phyloP scores from a whole-genome alignment of 2,329 filamentous ascomycete genomes.

The Fusarium agapanthi region DNA sequence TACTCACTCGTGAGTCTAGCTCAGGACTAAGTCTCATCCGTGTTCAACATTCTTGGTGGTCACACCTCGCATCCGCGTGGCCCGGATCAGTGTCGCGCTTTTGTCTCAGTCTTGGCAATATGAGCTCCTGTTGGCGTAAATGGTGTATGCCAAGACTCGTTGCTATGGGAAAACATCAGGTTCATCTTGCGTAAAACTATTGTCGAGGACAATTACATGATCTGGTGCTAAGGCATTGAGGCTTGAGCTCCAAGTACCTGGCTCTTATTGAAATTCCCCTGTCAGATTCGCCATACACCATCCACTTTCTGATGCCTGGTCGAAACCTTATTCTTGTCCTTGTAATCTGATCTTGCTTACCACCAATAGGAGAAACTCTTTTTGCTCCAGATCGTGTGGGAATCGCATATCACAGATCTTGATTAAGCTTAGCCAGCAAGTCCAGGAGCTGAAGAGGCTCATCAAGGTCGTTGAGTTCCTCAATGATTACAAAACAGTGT shows the following conservation, averaged over 20 bases:
- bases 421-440: too few relatives aligned
- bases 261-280: not conserved
- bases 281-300: not conserved
- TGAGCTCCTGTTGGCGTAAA: not conserved
- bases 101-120: not conserved
- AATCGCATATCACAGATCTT: not conserved
- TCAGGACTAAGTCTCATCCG: not conserved
- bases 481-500: too few relatives aligned
- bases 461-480: too few relatives aligned
- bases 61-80: not conserved
- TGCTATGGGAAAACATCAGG: not conserved
- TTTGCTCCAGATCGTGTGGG: not conserved
- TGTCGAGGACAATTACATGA: not conserved
- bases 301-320: not conserved
- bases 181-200: not conserved
- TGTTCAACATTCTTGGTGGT: not conserved
- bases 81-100: not conserved
- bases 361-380: not conserved
- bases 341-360: not conserved
- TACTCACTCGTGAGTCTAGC: not conserved
- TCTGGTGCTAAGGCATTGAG: not conserved
- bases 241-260: not conserved
- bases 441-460: too few relatives aligned
- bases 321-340: not conserved
- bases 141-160: not conserved